Evolutionary conservation across 225 moss, liverwort and hornwort species (phyloP), one percentile per base, ranked within the genome.

Genomic region (Pseudisothecium myosuroides): DNA sequence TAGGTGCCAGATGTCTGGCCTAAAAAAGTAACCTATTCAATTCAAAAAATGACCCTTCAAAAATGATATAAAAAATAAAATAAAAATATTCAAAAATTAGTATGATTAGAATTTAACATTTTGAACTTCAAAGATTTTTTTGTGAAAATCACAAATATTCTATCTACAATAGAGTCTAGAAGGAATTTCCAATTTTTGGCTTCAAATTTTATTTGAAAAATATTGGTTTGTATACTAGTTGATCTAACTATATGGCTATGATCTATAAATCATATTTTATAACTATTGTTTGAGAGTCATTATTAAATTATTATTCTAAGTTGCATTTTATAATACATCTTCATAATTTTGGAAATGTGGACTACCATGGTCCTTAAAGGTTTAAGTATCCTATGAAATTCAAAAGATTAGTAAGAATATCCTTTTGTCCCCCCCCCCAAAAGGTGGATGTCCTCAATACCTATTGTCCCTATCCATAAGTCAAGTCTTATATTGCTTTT

Each of bases 1-100:
- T 12, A 37, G 22, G 3, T 7, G 7, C 0, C 21, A 0, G 11
- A 37, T 4, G 2, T 37, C 1, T 20, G 0, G 26, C 1, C 4
- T 69, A 7, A 14, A 69, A 39, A 39, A 41, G 0, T 71, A 12
- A 14, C 24, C 66, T 65, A 66, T 36, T 66, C 0, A 20, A 4
- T 66, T 36, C 5, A 10, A 11, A 66, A 66, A 36, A 19, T 6
- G 6, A 67, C 11, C 11, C 4, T 67, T 67, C 6, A 20, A 37
- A 67, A 67, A 20, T 67, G 6, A 66, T 11, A 20, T 18, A 65
- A 65, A 60, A 65, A 65, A 18, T 10, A 65, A 34, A 65, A 65
- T 9, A 36, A 18, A 65, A 63, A 66, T 66, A 0, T 21, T 21
- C 6, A 37, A 20, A 37, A 20, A 36, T 10, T 3, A 36, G 0